Base-by-base conservation (phyloP, 1,284 basidiomycete genomes). In the Sparassis latifolia region DNA sequence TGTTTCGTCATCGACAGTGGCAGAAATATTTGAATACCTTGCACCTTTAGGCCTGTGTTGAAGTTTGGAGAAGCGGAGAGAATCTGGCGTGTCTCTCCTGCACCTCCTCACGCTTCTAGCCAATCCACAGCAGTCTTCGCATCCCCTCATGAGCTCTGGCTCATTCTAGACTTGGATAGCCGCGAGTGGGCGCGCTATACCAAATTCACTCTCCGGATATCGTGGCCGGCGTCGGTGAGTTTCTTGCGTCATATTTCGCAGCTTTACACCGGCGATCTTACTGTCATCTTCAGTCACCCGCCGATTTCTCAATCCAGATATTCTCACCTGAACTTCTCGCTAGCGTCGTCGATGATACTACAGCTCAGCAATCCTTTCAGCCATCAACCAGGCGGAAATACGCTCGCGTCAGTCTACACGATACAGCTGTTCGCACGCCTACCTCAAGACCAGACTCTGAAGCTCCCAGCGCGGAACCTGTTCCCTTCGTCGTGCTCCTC, bases 171-270 rank as follows among this genome's bases (percentile, higher is more conserved):
- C 61, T 62, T 83, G 12, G 76, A 79, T 57, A 62, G 68, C 52
- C 55, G 58, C 1, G 51, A 51, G 3, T 85, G 82, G 81, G 55
- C 53, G 6, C 52, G 57, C 1, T 76, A 76, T 58, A 57, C 67
- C 28, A 72, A 74, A 40, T 86, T 80, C 58, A 84, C 83, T 1
- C 65, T 86, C 33, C 69, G 83, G 37, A 52, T 83, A 12, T 86
- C 84, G 35, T 86, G 79, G 78, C 75, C 82, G 31, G 84, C 83
- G 48, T 82, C 73, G 10, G 84, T 87, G 58, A 59, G 82, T 74
- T 32, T 33, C 37, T 20, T 33, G 9, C 50, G 5, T 10, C 10
- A 28, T 20, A 12, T n/a, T 7, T 10, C 20, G 9, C 4, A 40
- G 12, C 45, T 35, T 12, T 33, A 29, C 12, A 40, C 10, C 28